These are phyloP conservation scores for Juncus effusus DNA, from an alignment of 176 grass and related monocot genomes.

Conservation along the genomic window DNA sequence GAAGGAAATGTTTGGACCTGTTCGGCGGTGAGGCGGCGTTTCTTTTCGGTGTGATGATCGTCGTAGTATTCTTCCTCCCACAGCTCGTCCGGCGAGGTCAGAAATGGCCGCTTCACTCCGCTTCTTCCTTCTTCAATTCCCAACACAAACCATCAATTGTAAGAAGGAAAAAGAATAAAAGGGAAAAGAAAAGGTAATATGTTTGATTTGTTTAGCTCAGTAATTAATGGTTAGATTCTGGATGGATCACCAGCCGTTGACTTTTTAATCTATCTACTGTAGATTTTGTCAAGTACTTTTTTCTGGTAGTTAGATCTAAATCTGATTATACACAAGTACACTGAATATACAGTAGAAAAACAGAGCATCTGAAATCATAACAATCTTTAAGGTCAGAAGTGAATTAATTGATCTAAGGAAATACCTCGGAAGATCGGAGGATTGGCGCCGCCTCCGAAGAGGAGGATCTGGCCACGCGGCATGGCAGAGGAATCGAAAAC, in stretches of 20 bases:
- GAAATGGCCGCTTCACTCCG: constrained; percentile 55
- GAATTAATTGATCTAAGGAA: neutral
- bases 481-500: constrained; percentile 45
- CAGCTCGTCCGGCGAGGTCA: constrained; percentile 75
- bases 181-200: too few species aligned
- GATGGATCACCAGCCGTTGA: neutral
- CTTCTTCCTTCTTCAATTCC: constrained; percentile 40
- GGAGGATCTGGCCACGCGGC: constrained; percentile 52
- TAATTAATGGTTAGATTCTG: too few species aligned
- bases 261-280: neutral
- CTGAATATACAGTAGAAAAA: too few species aligned
- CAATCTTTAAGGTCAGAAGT: neutral
- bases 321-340: neutral
- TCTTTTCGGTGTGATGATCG: constrained; percentile 78
- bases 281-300: neutral
- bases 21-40: constrained; percentile 78
- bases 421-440: constrained; percentile 36
- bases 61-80: constrained; percentile 97
- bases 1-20: constrained; percentile 29
- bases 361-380: constrained; percentile 28
- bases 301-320: constrained; percentile 3
- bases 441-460: constrained; percentile 48
- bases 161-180: too few species aligned
- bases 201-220: too few species aligned
- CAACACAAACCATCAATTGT: constrained; percentile 25